Conservation (phyloP, 805 yeast species). For the Nematodospora valgi region DNA sequence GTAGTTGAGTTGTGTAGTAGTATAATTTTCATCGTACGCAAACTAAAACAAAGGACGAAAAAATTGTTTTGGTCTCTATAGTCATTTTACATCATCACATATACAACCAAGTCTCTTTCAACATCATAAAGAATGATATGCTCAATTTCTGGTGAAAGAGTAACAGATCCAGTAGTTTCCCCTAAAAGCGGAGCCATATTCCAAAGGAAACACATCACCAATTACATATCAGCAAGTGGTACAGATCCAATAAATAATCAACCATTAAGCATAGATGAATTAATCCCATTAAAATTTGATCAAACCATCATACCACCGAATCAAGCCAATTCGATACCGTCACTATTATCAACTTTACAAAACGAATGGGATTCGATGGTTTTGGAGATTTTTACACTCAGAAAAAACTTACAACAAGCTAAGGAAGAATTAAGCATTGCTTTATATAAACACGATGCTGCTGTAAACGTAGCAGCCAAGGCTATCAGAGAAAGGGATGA, state of each 20-base stretch:
- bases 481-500: slow-evolving; percentile 76
- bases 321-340: slow-evolving; percentile 67
- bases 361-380: slow-evolving; percentile 89
- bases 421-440: slow-evolving; percentile 74
- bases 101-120: not conserved
- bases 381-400: slow-evolving; percentile 70
- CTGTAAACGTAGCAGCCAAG: slow-evolving; percentile 77
- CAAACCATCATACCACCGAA: slow-evolving; percentile 32
- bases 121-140: slow-evolving; percentile 12
- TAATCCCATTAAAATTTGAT: slow-evolving; percentile 38
- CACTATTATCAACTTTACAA: slow-evolving; percentile 70
- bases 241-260: slow-evolving; percentile 76
- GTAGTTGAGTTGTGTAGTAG: too few species aligned
- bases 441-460: slow-evolving; percentile 85
- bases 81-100: not conserved
- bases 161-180: slow-evolving; percentile 73
- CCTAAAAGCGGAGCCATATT: slow-evolving; percentile 67
- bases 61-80: too few species aligned
- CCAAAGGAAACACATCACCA: slow-evolving; percentile 57
- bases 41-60: too few species aligned
- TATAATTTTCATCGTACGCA: too few species aligned
- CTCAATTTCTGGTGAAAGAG: slow-evolving; percentile 63
- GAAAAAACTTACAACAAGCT: slow-evolving; percentile 65
- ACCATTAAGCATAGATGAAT: slow-evolving; percentile 54
- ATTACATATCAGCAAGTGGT: slow-evolving; percentile 61